These are phyloP conservation scores for Neoboletus brunneissimus DNA, from an alignment of 768 basidiomycete genomes.

Conservation along the genomic window DNA sequence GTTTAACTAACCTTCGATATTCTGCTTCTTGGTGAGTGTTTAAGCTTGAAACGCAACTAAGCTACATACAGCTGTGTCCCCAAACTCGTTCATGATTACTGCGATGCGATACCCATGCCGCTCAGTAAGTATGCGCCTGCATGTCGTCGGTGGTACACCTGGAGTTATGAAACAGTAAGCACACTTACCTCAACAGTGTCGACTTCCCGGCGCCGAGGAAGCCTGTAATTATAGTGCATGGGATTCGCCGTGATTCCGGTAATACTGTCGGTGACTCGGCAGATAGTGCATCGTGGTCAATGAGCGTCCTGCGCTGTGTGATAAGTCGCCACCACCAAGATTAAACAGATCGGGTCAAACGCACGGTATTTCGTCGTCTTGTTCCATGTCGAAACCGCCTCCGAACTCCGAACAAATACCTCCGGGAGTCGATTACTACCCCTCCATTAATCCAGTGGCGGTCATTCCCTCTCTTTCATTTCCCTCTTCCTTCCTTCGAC, in stretches of 20 bases:
- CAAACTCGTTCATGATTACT: constrained; percentile 98
- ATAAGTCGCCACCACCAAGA: constrained; percentile 6
- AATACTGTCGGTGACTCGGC: background rate
- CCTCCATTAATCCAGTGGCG: constrained; percentile 1
- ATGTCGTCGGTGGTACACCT: background rate
- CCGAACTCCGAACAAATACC: constrained; percentile 28
- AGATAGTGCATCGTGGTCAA: constrained; percentile 25
- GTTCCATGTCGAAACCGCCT: constrained; percentile 38
- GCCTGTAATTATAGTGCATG: constrained; percentile 92
- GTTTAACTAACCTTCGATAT: constrained; percentile 76
- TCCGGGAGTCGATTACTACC: constrained; percentile 19
- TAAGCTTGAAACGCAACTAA: constrained; percentile 3
- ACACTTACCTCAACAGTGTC: constrained; percentile 70
- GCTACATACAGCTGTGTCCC: constrained; percentile 79
- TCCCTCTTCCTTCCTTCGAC: background rate
- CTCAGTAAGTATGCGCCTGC: constrained; percentile 84
- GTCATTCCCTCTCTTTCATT: background rate
- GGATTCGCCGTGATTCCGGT: constrained; percentile 48
- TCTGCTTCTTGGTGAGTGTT: constrained; percentile 44
- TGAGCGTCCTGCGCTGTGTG: constrained; percentile 25
- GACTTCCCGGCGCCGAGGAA: constrained; percentile 96
- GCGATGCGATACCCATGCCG: constrained; percentile 94
- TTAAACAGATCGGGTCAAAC: constrained; percentile 22
- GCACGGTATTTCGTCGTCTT: constrained; percentile 61
- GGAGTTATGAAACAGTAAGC: background rate